Conservation (phyloP, 2,329 filamentous ascomycete species). For the Sclerotinia sclerotiorum region DNA sequence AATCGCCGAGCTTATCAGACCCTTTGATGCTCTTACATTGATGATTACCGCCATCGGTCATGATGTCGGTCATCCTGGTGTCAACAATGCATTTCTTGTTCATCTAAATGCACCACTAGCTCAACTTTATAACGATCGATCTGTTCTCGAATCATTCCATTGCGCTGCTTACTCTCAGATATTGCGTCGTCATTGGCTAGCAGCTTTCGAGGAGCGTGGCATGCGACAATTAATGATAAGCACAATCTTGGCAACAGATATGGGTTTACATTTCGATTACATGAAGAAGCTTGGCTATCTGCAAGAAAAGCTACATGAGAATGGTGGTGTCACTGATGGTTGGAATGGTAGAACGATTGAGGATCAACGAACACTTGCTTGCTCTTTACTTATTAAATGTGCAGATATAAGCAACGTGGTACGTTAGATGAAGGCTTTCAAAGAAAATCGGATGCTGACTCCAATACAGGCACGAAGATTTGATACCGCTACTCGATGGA, state of each 20-base stretch:
- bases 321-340: conserved; percentile 59
- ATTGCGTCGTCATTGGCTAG: conserved; percentile 86
- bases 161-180: conserved; percentile 97
- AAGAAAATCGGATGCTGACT: conserved; percentile 32
- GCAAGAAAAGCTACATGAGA: conserved; percentile 72
- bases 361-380: conserved; percentile 77
- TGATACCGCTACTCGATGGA: conserved; percentile 82
- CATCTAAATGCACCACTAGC: conserved; percentile 89
- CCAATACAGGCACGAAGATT: conserved; percentile 73
- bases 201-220: conserved; percentile 71
- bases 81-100: conserved; percentile 95
- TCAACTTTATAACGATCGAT: conserved; percentile 94
- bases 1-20: conserved; percentile 73
- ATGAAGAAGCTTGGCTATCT: conserved; percentile 84
- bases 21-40: conserved; percentile 85
- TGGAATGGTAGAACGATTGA: conserved; percentile 78
- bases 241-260: conserved; percentile 95
- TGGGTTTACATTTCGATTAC: conserved; percentile 96
- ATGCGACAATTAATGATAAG: conserved; percentile 94
- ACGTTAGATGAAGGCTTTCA: conserved; percentile 45
- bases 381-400: conserved; percentile 92
- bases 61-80: conserved; percentile 94
- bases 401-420: conserved; percentile 98
- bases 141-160: conserved; percentile 95
- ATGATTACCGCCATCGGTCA: conserved; percentile 96